Evolutionary conservation across 2,329 filamentous ascomycete species (phyloP).

Genomic region (Teratosphaeria epicoccoides): DNA sequence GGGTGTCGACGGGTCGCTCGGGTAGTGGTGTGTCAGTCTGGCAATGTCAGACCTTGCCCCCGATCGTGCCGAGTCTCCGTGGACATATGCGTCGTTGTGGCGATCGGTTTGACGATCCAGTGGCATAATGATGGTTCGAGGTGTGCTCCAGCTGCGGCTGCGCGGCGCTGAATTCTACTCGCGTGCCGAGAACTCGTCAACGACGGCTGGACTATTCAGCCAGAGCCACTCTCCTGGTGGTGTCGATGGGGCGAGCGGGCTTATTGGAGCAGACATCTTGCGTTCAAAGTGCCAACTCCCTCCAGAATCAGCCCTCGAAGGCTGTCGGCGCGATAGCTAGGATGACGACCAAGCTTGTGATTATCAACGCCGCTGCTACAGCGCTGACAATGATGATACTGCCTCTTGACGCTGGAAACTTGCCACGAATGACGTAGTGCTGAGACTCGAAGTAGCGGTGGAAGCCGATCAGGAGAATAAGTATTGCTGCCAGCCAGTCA

Average conservation of each 20-base stretch:
- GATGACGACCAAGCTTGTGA: slow-evolving; percentile 50
- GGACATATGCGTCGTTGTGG: background rate
- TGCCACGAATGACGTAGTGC: slow-evolving; percentile 67
- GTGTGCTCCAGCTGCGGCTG: background rate
- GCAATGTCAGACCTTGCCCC: background rate
- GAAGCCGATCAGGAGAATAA: slow-evolving; percentile 66
- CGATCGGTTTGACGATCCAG: background rate
- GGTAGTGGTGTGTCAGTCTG: background rate
- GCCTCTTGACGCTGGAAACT: slow-evolving; percentile 68
- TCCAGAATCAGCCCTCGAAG: slow-evolving; percentile 16
- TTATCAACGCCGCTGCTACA: slow-evolving; percentile 50
- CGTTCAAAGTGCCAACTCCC: background rate
- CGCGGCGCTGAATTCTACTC: background rate
- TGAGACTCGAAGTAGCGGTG: slow-evolving; percentile 69
- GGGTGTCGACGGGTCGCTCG: background rate
- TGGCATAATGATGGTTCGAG: background rate
- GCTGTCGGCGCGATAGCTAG: slow-evolving; percentile 42
- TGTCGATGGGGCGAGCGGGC: background rate
- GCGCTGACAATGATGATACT: slow-evolving; percentile 60
- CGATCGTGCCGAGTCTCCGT: background rate
- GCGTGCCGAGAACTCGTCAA: background rate
- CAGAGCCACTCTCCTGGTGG: background rate
- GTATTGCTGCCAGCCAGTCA: slow-evolving; percentile 40
- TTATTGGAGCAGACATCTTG: background rate
- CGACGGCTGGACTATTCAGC: background rate